Evolutionary conservation across 306 rosid genomes (phyloP).

Genomic region (Casuarina glauca): DNA sequence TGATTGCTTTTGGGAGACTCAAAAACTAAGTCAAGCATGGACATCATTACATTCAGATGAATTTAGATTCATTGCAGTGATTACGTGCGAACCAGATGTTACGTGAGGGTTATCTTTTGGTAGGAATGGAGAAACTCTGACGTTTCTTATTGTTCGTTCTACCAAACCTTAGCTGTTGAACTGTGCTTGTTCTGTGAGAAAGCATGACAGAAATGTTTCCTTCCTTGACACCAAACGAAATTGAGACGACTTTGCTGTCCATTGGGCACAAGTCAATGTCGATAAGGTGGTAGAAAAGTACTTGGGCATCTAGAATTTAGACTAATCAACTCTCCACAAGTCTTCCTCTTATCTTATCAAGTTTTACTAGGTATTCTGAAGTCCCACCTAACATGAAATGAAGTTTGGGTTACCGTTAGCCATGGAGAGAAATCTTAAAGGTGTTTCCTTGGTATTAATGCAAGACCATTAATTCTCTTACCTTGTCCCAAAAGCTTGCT

Average conservation of each 20-base stretch:
- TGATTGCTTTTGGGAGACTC: no score
- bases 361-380: not conserved
- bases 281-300: not conserved
- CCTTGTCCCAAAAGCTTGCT: no score
- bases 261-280: not conserved
- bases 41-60: no score
- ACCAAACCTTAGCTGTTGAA: not conserved
- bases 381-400: not conserved
- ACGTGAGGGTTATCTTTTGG: no score
- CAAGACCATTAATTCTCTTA: no score
- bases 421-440: no score
- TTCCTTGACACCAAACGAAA: not conserved
- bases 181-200: not conserved
- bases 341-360: not conserved
- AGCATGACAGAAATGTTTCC: not conserved
- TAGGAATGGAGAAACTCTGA: not conserved
- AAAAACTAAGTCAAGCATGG: no score
- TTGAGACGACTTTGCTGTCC: no score
- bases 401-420: not conserved
- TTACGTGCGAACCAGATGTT: no score
- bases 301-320: not conserved
- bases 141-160: not conserved
- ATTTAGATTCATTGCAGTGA: no score
- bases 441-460: no score
- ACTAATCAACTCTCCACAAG: not conserved